Evolutionary conservation across 1,139 yeast genomes (phyloP), one percentile per base, ranked within the genome.

Genomic region (Geotrichum histeridarum): DNA sequence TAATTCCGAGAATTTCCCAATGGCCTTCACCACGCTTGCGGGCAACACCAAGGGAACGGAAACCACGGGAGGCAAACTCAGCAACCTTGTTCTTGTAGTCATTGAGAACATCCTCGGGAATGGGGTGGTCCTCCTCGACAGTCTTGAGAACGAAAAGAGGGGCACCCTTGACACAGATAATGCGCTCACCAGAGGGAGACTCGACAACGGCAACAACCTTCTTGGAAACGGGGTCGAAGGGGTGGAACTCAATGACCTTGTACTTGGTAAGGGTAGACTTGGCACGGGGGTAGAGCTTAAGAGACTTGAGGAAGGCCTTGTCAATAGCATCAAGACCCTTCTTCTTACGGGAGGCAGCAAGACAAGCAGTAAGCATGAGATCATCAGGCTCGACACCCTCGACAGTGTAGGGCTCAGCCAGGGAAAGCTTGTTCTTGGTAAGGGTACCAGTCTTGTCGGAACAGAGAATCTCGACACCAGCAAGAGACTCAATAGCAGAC

Each of bases 391-490:
- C 96, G 68, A 93, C 98, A 81, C 99, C 99, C 72, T 88, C 96
- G 70, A 94, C 98, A 73, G 97, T 90, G 88, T 90, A 93, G 71
- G 99, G 99, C 77, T 91, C 98, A 77, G 90, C 94, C 70, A 91
- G 81, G 58, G 98, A 88, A 72, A 88, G 72, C 81, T 90, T 91
- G 86, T 91, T 91, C 82, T 91, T 91, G 79, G 98, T 91, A 77
- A 91, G 83, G 68, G 99, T 93, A 85, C 99, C 99, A 73, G 99
- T 91, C 81, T 91, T 91, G 78, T 91, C 99, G 65, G 98, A 91
- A 83, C 98, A 91, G 74, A 91, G 84, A 75, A 91, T 90, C 78
- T 91, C 98, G 71, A 91, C 98, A 86, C 98, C 98, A 67, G 98
- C 99, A 69, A 91, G 82, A 61, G 97, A 90, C 81, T 91, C 98